A percentile compares a stretch with the other conserved stretches of the same genome.
Conservation (phyloP, 1,284 basidiomycete species). For the Moesziomyces sp. region DNA sequence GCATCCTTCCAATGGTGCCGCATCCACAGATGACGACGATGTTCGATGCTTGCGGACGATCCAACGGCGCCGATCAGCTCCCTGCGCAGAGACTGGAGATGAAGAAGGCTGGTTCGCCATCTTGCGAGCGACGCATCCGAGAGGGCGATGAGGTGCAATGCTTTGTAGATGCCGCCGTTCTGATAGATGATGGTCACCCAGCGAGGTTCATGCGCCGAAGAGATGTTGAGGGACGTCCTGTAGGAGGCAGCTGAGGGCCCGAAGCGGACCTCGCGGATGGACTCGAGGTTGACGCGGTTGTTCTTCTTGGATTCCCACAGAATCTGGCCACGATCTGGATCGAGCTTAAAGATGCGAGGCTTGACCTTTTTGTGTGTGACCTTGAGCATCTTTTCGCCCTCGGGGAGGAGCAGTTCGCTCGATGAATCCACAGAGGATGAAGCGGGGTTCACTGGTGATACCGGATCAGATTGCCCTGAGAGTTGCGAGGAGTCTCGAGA, state of each 20-base stretch:
- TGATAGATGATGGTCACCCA: conserved; percentile 85
- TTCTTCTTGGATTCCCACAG: conserved; percentile 83
- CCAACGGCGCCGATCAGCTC: conserved; percentile 54
- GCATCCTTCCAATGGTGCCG: conserved; percentile 83
- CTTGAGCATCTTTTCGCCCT: conserved; percentile 77
- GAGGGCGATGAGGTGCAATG: conserved; percentile 85
- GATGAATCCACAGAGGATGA: not conserved
- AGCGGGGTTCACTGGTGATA: not conserved
- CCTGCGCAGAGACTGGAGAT: conserved; percentile 66
- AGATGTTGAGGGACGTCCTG: conserved; percentile 77
- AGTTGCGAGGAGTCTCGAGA: no score
- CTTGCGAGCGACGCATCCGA: conserved; percentile 76
- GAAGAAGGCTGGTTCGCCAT: conserved; percentile 70
- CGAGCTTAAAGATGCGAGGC: conserved; percentile 78
- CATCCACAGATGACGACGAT: conserved; percentile 81
- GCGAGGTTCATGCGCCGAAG: conserved; percentile 69
- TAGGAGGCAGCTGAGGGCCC: conserved; percentile 81
- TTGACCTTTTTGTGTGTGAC: conserved; percentile 86
- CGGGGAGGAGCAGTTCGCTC: conserved; percentile 33
- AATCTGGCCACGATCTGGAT: conserved; percentile 82
- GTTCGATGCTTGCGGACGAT: conserved; percentile 69
- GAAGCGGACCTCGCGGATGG: conserved; percentile 89
- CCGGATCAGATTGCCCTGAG: no score
- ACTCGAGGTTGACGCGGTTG: conserved; percentile 83
- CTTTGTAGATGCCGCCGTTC: conserved; percentile 84